Percentiles rank a stretch among this genome's conserved stretches.
Evolutionary conservation across 768 basidiomycete species (phyloP).

Genomic region (Naganishia vaughanmartiniae): DNA sequence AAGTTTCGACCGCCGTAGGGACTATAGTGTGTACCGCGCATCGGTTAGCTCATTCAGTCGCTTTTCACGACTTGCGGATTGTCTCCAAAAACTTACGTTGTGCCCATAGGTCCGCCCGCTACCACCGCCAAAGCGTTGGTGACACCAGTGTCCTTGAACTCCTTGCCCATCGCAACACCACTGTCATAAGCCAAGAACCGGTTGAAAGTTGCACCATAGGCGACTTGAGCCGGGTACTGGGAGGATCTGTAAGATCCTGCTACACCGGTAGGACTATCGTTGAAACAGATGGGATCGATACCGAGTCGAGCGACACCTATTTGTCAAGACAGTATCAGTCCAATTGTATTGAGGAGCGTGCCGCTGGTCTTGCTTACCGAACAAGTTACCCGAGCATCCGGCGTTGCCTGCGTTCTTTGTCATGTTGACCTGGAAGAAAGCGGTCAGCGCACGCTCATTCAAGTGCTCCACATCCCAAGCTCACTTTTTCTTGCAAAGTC

Average conservation of each 20-base stretch:
- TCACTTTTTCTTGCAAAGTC: constrained; percentile 48
- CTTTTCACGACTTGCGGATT: too few relatives aligned
- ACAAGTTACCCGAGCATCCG: constrained; percentile 20
- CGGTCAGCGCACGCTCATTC: not conserved
- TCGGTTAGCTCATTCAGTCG: not conserved
- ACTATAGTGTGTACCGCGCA: not conserved
- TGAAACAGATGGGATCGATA: constrained; percentile 32
- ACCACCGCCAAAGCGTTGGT: constrained; percentile 17
- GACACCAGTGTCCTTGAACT: constrained; percentile 66
- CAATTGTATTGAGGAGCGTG: constrained; percentile 40
- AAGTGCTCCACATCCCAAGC: not conserved
- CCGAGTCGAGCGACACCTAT: constrained; percentile 43
- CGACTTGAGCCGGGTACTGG: constrained; percentile 47
- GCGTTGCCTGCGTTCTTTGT: constrained; percentile 24
- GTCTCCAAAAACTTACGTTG: not conserved
- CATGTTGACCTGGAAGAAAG: constrained; percentile 7
- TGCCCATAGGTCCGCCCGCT: constrained; percentile 3
- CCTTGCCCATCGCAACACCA: constrained; percentile 73
- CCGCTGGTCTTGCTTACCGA: constrained; percentile 25
- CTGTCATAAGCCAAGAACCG: constrained; percentile 70
- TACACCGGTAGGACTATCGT: constrained; percentile 41
- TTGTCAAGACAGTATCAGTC: constrained; percentile 20
- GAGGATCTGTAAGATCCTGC: constrained; percentile 44
- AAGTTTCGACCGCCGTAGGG: constrained; percentile 23
- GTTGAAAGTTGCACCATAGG: constrained; percentile 58